Evolutionary conservation across 305 asterid species (phyloP).

Genomic region (Fraxinus dipetala): DNA sequence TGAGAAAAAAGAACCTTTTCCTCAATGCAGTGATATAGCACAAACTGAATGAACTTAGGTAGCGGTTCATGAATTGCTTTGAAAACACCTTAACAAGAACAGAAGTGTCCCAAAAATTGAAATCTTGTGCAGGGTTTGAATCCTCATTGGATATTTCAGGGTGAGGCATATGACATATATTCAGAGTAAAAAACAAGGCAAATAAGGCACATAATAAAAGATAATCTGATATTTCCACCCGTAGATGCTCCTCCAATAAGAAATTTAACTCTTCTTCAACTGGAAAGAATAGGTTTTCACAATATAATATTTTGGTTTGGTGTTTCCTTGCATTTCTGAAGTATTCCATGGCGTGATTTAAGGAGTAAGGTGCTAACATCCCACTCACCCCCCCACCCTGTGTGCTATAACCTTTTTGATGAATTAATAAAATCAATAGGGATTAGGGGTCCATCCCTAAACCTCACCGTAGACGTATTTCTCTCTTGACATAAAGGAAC

Average conservation of each 20-base stretch:
- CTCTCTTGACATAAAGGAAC: not conserved
- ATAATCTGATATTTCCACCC: not conserved
- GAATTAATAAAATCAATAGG: not conserved
- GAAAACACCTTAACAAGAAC: not conserved
- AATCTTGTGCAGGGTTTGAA: constrained; percentile 9
- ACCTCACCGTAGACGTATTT: not conserved
- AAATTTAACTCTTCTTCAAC: not conserved
- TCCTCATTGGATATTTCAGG: not conserved
- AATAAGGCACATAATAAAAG: not conserved
- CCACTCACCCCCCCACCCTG: not conserved
- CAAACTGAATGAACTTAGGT: not conserved
- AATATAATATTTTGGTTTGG: not conserved
- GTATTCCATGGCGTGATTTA: not conserved
- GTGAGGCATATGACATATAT: not conserved
- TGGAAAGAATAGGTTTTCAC: not conserved
- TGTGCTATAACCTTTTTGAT: not conserved
- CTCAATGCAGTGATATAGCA: not conserved
- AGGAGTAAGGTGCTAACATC: not conserved
- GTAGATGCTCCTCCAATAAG: not conserved
- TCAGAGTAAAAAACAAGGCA: not conserved
- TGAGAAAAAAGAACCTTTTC: not conserved
- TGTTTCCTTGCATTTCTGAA: not conserved
- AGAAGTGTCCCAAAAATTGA: constrained; percentile 5
- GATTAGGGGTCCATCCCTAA: not conserved
- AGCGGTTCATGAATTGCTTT: not conserved